Evolutionary conservation across 352 stramenopile genomes (phyloP).

Genomic region (Phytophthora pistaciae): DNA sequence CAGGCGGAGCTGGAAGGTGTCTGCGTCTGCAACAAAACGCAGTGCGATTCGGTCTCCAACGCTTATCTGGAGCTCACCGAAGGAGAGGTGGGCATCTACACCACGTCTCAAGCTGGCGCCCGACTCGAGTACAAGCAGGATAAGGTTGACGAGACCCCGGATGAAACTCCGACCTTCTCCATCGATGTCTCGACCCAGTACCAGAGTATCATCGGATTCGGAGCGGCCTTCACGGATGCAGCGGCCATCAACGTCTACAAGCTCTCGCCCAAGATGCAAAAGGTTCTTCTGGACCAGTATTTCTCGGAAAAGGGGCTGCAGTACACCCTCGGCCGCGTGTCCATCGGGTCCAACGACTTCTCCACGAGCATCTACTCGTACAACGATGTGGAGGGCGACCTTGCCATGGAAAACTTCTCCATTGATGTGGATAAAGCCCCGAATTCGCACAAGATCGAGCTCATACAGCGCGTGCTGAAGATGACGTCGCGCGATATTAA

Average conservation of each 20-base stretch:
- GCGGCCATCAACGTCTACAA: constrained; percentile 86
- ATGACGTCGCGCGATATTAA: constrained; percentile 42
- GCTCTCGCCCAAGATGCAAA: constrained; percentile 60
- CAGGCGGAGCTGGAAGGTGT: constrained; percentile 55
- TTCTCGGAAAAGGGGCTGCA: constrained; percentile 75
- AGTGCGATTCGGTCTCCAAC: constrained; percentile 65
- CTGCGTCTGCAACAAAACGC: constrained; percentile 58
- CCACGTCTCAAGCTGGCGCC: constrained; percentile 54
- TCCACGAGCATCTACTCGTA: constrained; percentile 89
- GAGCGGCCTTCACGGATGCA: constrained; percentile 91
- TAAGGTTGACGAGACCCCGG: constrained; percentile 28
- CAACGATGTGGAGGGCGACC: constrained; percentile 76
- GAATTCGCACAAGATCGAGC: constrained; percentile 70
- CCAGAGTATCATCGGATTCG: constrained; percentile 90
- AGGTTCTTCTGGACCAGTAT: constrained; percentile 81
- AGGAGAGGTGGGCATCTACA: constrained; percentile 55
- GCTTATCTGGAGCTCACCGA: constrained; percentile 48
- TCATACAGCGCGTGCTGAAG: constrained; percentile 64
- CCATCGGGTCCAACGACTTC: constrained; percentile 90
- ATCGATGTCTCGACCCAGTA: constrained; percentile 65
- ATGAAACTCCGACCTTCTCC: constrained; percentile 44
- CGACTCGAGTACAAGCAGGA: constrained; percentile 51
- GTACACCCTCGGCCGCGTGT: constrained; percentile 87
- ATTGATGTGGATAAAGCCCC: constrained; percentile 82
- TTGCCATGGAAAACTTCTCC: constrained; percentile 84